Conservation (phyloP, 2,329 filamentous ascomycete genomes). For the Fusarium temperatum region DNA sequence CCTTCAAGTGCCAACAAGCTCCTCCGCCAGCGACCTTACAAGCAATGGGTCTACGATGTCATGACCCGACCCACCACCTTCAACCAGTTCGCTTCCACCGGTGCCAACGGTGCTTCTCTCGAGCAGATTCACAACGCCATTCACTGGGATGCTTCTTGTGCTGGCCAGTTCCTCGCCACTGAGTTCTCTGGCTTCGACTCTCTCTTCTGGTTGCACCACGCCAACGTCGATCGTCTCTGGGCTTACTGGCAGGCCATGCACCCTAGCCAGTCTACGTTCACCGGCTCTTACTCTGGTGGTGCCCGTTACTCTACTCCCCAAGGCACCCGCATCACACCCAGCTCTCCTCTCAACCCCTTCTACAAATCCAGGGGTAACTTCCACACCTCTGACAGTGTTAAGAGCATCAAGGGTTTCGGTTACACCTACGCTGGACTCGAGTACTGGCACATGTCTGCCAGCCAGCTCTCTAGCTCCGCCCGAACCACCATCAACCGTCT, state of each 20-base stretch:
- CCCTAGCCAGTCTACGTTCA: slow-evolving; percentile 49
- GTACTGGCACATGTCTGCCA: slow-evolving; percentile 45
- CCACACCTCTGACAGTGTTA: slow-evolving; percentile 53
- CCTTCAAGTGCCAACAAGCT: slow-evolving; percentile 50
- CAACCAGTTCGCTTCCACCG: slow-evolving; percentile 47
- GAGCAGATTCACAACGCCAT: slow-evolving; percentile 56
- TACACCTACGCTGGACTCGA: slow-evolving; percentile 52
- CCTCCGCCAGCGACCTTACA: slow-evolving; percentile 48
- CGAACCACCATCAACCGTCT: slow-evolving; percentile 47
- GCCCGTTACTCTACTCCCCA: slow-evolving; percentile 53
- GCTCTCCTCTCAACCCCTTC: slow-evolving; percentile 61
- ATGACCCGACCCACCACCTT: slow-evolving; percentile 51
- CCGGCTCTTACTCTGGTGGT: slow-evolving; percentile 45
- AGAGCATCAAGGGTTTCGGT: slow-evolving; percentile 48
- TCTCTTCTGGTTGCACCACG: slow-evolving; percentile 60
- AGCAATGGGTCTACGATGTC: slow-evolving; percentile 53
- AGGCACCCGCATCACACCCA: slow-evolving; percentile 53
- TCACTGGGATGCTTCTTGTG: slow-evolving; percentile 53
- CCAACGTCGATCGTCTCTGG: slow-evolving; percentile 72
- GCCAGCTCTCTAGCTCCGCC: slow-evolving; percentile 45
- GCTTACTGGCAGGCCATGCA: slow-evolving; percentile 61
- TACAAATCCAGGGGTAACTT: slow-evolving; percentile 50
- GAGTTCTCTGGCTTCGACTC: slow-evolving; percentile 57
- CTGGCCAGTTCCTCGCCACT: slow-evolving; percentile 52
- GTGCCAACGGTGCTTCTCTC: slow-evolving; percentile 50